Base-by-base conservation (phyloP, 2,329 filamentous ascomycete species). In the Colletotrichum caudatum region DNA sequence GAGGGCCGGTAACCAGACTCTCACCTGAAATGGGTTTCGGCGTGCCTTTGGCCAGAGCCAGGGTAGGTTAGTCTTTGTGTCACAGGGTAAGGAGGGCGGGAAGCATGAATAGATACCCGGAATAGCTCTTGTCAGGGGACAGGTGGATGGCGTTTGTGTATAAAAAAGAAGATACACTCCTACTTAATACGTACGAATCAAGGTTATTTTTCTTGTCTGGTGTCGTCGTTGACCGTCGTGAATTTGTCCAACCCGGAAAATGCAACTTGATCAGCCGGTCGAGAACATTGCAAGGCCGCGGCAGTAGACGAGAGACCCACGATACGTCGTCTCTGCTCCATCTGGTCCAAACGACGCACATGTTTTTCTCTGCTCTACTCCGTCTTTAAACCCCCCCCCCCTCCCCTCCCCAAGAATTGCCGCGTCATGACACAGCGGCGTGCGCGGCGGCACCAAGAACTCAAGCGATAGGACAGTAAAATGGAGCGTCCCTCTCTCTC, bases 391-490 rank as follows among this genome's bases (percentile, higher is more conserved):
- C 29, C 29, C 29, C 29, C 29, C n/a, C n/a, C n/a, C n/a, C n/a
- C n/a, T n/a, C n/a, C n/a, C n/a, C n/a, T n/a, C n/a, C n/a, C n/a
- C n/a, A n/a, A 4, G 29, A 29, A 29, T 29, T 29, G 29, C 29
- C 29, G 29, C 29, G 29, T 29, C 29, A 29, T 29, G 29, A 4
- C 29, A 29, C 29, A 29, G 3, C 29, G 29, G 3, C 29, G 29
- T 29, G 29, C 29, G 29, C 83, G 80, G 68, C 86, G 86, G 76
- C 86, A 95, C 74, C 92, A 94, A 82, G 92, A 95, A 6, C 77
- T 87, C 20, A 94, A 97, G 81, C 97, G 94, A 94, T 92, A 86
- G 78, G 91, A 97, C 73, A 89, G 86, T 89, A 81, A 81, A n/a
- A 5, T n/a, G 29, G 11, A 7, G 18, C 20, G 53, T 29, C 9